phyloP scores from a whole-genome alignment of 2,329 filamentous ascomycete species.

The Epichloe glyceriae region DNA sequence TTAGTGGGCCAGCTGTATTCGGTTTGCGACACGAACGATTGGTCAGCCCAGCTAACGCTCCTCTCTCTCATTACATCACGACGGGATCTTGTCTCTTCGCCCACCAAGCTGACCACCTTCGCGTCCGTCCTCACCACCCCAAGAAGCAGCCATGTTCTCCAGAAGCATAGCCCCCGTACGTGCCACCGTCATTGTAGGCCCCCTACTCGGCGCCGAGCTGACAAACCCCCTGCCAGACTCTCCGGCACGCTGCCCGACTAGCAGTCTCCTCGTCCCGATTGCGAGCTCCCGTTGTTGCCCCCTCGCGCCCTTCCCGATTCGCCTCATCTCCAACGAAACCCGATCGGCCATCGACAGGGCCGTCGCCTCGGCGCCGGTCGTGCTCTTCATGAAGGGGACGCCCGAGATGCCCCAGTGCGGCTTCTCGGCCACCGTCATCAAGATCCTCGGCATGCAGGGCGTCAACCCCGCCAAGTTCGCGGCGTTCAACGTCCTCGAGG shows the following conservation, averaged over 20 bases:
- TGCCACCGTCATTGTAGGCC: too few relatives aligned
- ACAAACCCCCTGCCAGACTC: constrained; percentile 16
- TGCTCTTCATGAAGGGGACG: constrained; percentile 99
- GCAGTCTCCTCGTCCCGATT: constrained; percentile 8
- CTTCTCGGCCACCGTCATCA: constrained; percentile 88
- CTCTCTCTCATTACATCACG: constrained; percentile 1
- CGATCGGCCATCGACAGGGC: constrained; percentile 80
- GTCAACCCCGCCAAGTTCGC: constrained; percentile 93
- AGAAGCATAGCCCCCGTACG: constrained; percentile 15
- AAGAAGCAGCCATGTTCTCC: constrained; percentile 12
- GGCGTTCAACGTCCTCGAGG: constrained; percentile 96
- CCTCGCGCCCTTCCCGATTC: constrained; percentile 30
- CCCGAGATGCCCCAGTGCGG: constrained; percentile 93
- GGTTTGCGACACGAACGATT: neutral
- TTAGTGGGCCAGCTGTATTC: neutral
- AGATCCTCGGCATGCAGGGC: constrained; percentile 88
- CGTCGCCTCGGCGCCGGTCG: constrained; percentile 75
- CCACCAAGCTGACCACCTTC: too few relatives aligned
- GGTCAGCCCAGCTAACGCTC: neutral
- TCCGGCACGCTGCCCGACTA: constrained; percentile 25
- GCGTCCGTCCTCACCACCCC: too few relatives aligned
- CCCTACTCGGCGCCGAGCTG: neutral
- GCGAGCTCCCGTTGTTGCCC: constrained; percentile 9
- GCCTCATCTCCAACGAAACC: constrained; percentile 70
- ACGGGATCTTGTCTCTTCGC: neutral